Base-by-base conservation (phyloP, 2,329 filamentous ascomycete species). In the Didymella sp. region DNA sequence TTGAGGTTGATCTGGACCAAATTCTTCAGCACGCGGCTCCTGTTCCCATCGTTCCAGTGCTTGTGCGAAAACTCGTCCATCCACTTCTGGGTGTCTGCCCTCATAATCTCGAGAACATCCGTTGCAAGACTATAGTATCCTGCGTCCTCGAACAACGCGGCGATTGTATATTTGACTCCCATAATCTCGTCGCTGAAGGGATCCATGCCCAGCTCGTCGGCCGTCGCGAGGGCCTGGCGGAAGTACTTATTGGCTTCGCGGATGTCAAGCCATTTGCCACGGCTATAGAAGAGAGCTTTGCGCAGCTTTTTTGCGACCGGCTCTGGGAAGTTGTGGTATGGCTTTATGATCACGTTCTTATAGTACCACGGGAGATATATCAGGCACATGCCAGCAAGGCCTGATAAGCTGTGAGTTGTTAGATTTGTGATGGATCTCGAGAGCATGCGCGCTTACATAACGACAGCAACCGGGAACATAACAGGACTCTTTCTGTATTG, bases 141-240 rank as follows among this genome's bases (percentile, higher is more conserved):
- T 15, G 91, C 85, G 70, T 89, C 88, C 76, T 97, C 91, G 60
- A 96, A 82, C 82, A 96, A 87, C 9, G 84, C 83, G 1, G 91
- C 87, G 8, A 96, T 82, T 72, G 93, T 87, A 47, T 98, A 88
- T 71, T 92, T 91, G 49, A 98, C 87, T 8, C 95, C 95, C 65
- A 97, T 83, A 30, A 97, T 88, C 73, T 97, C 93, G 67, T 97
- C 90, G 4, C 90, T 93, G 73, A 93, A 96, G 0, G 91, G 91
- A 71, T 98, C 92, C 79, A 99, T 85, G 0, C 87, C 87, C 47
- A 89, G 72, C 69, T 91, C 87, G 46, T 87, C 80, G 55, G 92
- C 92, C 48, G 89, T 83, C 60, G 87, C 82, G 55, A 98, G 81
- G 3, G 93, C 92, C 63, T 89, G 84, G 68, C 88, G 88, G 75